A percentile compares a stretch with the other conserved stretches of the same genome.
Evolutionary conservation across 345 rosid genomes (phyloP).

Genomic region (Camelina hispida): DNA sequence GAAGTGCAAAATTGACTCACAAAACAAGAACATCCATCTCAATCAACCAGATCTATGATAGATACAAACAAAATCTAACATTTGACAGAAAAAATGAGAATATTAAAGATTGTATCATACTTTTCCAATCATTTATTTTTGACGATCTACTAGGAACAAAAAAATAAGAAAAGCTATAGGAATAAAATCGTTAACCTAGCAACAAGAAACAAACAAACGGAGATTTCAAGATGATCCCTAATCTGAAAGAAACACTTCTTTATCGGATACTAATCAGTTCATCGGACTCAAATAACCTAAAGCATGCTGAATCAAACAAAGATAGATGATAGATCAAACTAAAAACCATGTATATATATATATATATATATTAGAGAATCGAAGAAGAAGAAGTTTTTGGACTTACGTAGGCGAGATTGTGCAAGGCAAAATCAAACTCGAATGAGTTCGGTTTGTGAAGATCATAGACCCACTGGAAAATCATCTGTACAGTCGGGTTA

Average conservation of each 20-base stretch:
- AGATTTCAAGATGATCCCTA: background rate
- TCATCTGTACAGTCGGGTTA: background rate
- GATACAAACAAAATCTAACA: background rate
- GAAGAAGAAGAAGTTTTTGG: background rate
- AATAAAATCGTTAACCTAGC: slow-evolving; percentile 13
- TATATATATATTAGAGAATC: background rate
- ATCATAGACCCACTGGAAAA: slow-evolving; percentile 42
- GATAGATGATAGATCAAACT: background rate
- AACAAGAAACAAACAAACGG: slow-evolving; percentile 10
- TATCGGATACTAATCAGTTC: slow-evolving; percentile 1
- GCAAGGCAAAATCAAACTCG: slow-evolving; percentile 41
- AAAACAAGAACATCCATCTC: slow-evolving; percentile 5
- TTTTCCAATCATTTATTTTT: background rate
- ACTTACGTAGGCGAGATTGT: slow-evolving; percentile 43
- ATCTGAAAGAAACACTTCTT: slow-evolving; percentile 9
- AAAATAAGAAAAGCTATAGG: background rate
- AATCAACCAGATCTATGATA: slow-evolving; percentile 6
- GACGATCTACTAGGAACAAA: background rate
- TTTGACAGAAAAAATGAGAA: background rate
- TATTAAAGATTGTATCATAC: background rate
- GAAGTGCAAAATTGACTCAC: background rate
- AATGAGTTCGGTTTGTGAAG: slow-evolving; percentile 10
- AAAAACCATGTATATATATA: slow-evolving; percentile 3
- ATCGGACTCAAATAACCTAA: background rate
- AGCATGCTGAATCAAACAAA: background rate